A percentile compares a stretch with the other conserved stretches of the same genome.
phyloP scores from a whole-genome alignment of 331 rosid species.

The Quercus lobata region DNA sequence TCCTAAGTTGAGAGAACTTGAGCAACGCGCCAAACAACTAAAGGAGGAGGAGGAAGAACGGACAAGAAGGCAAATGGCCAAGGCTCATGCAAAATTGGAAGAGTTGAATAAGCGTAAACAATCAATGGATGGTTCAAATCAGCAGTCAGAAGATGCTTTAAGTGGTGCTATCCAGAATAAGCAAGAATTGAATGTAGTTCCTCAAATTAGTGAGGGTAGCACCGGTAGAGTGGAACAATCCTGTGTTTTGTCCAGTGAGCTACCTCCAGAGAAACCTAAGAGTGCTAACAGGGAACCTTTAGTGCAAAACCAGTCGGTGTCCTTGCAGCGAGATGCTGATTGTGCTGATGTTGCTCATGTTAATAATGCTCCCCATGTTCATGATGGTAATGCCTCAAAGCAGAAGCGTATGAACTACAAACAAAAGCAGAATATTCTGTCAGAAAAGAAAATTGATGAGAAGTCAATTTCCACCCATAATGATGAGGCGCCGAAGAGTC shows the following conservation, averaged over 20 bases:
- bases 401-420: conserved; percentile 53
- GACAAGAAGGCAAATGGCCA: conserved; percentile 70
- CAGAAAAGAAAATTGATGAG: conserved; percentile 40
- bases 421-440: conserved; percentile 49
- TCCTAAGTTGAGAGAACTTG: conserved; percentile 60
- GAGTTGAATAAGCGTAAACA: conserved; percentile 63
- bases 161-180: conserved; percentile 39
- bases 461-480: conserved; percentile 32
- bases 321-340: conserved; percentile 44
- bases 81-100: conserved; percentile 74
- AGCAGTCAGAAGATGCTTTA: conserved; percentile 33
- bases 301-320: conserved; percentile 32
- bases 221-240: conserved; percentile 27
- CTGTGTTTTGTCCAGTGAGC: conserved; percentile 31
- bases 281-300: conserved; percentile 33
- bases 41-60: conserved; percentile 93
- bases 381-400: conserved; percentile 44
- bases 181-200: conserved; percentile 24
- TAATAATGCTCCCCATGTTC: conserved; percentile 37
- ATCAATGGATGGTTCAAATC: conserved; percentile 41
- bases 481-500: conserved; percentile 33
- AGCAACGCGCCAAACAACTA: conserved; percentile 69
- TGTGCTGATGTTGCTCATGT: conserved; percentile 31
- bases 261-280: conserved; percentile 29
- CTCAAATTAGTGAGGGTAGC: conserved; percentile 29